Base-by-base conservation (phyloP, 2,329 filamentous ascomycete genomes). In the Onygenales sp. region DNA sequence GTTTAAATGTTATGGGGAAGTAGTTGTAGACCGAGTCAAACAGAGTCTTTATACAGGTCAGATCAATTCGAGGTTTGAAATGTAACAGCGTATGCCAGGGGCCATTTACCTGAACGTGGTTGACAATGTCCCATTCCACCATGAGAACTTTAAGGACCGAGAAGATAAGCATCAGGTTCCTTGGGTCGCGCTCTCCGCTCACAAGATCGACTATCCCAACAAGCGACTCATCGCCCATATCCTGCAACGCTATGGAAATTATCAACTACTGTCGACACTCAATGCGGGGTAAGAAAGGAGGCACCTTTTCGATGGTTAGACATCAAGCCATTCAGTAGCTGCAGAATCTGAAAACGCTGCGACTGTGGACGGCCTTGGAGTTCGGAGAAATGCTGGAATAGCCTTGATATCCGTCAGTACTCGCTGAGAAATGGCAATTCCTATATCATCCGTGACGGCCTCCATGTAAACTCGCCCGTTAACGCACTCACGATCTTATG, bases 21-120 rank as follows among this genome's bases (percentile, higher is more conserved):
- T 87, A 87, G 61, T 85, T 85, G 67, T 85, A 87, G 14, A 84
- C 82, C 3, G 82, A 77, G 58, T 87, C 84, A 62, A 86, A 86
- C 44, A 86, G 72, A 33, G 68, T 63, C 74, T 73, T 55, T 11
- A 52, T 47, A 48, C 41, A 35, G 27, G 17, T 54, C n/a, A 48
- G 43, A 7, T 11, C 27, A 43, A 39, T 49, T 10, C 11, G 36
- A 39, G 32, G 6, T 31, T 41, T 33, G 14, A 41, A 21, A 4
- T 42, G 1, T 21, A 10, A 7, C 5, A 38, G 9, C 7, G 14
- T 21, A 43, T 8, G 7, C 31, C 36, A 17, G 36, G 11, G 21
- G 31, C 36, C 58, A 51, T 58, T 43, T 69, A 80, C 78, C 70
- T 85, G 80, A 17, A 78, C 78, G 64, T 84, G 75, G 41, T 75